Conservation (phyloP, 441 rosid genomes). For the Populus hybrid region DNA sequence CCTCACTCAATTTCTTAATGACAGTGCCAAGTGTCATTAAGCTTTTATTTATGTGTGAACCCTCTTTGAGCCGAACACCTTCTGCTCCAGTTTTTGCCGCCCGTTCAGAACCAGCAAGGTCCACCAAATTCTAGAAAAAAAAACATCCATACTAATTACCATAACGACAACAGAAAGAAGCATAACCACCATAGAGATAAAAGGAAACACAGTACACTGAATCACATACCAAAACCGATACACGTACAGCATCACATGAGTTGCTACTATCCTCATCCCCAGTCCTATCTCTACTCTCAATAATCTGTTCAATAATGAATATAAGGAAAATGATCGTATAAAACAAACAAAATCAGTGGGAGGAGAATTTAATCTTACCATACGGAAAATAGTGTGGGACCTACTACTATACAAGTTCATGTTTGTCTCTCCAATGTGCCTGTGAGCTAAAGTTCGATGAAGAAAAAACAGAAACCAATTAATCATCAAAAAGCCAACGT, state of each 20-base stretch:
- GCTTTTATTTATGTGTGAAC: slow-evolving; percentile 95
- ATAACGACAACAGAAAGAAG: neutral
- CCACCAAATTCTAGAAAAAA: slow-evolving; percentile 77
- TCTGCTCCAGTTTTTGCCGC: slow-evolving; percentile 99
- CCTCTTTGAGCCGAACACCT: slow-evolving; percentile 96
- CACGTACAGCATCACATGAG: slow-evolving; percentile 96
- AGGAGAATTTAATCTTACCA: slow-evolving; percentile 48
- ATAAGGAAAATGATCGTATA: slow-evolving; percentile 15
- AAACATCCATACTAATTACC: slow-evolving; percentile 4
- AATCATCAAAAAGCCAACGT: neutral
- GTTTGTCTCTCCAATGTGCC: slow-evolving; percentile 96
- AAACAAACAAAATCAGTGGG: slow-evolving; percentile 15
- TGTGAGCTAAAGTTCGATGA: slow-evolving; percentile 65
- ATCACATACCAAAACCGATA: slow-evolving; percentile 80
- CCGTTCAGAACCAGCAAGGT: slow-evolving; percentile 98
- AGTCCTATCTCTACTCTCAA: slow-evolving; percentile 87
- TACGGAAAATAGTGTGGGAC: slow-evolving; percentile 96
- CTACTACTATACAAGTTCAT: slow-evolving; percentile 91
- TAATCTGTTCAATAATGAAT: slow-evolving; percentile 48
- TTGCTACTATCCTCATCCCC: slow-evolving; percentile 54
- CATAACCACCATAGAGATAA: neutral
- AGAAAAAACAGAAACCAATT: slow-evolving; percentile 5
- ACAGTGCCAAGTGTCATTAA: slow-evolving; percentile 97
- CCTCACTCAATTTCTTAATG: slow-evolving; percentile 94
- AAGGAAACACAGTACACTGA: neutral